A percentile compares a stretch with the other conserved stretches of the same genome.
Conservation (phyloP, 495 filamentous ascomycete species). For the Xylaria grammica region DNA sequence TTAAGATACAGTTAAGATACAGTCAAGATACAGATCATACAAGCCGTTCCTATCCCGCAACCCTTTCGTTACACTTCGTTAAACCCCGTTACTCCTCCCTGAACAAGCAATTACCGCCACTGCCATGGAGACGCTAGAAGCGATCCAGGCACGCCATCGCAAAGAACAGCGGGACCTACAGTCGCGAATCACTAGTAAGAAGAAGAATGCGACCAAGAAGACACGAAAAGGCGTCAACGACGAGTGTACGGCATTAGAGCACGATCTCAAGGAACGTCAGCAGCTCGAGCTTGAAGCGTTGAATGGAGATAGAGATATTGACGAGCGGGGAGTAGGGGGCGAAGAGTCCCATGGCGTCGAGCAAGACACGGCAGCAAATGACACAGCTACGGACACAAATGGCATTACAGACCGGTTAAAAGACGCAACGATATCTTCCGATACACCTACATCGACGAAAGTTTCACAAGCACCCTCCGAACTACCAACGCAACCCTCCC, state of each 20-base stretch:
- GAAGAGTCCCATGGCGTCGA: conserved; percentile 26
- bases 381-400: conserved; percentile 22
- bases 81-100: too few relatives aligned
- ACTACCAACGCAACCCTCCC: conserved; percentile 12
- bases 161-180: conserved; percentile 90
- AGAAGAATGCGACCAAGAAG: conserved; percentile 95
- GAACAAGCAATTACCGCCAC: neutral
- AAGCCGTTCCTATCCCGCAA: neutral
- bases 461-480: conserved; percentile 27
- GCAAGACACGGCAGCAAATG: conserved; percentile 3
- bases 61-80: too few relatives aligned
- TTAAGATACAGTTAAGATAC: too few relatives aligned
- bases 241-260: conserved; percentile 78
- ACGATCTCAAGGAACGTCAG: conserved; percentile 69
- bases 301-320: conserved; percentile 41
- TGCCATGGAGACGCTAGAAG: conserved; percentile 64
- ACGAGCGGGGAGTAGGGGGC: conserved; percentile 24
- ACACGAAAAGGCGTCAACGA: conserved; percentile 87
- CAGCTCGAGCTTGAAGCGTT: conserved; percentile 67
- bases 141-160: conserved; percentile 76
- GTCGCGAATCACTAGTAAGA: conserved; percentile 85
- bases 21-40: neutral
- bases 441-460: conserved; percentile 11
- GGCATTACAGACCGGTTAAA: conserved; percentile 27
- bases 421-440: conserved; percentile 24